These are phyloP conservation scores for Salix suchowensis DNA, from an alignment of 345 rosid genomes.

Conservation along the genomic window DNA sequence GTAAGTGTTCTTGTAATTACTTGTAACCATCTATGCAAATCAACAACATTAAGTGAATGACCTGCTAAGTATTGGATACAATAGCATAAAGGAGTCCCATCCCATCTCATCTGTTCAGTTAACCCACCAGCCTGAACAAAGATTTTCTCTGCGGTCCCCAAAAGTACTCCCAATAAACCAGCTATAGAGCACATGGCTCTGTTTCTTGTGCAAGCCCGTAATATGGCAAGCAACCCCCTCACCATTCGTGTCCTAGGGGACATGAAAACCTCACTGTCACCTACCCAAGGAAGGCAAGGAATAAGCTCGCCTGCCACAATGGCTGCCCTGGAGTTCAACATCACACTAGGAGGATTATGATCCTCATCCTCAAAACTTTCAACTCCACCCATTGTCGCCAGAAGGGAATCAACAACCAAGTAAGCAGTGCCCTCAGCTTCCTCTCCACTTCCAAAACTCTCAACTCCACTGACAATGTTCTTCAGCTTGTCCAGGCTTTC, in stretches of 20 bases:
- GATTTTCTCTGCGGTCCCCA: slow-evolving; percentile 78
- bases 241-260: slow-evolving; percentile 94
- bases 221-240: slow-evolving; percentile 84
- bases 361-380: slow-evolving; percentile 98
- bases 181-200: slow-evolving; percentile 97
- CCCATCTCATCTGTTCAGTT: slow-evolving; percentile 51
- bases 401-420: slow-evolving; percentile 89
- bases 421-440: slow-evolving; percentile 75
- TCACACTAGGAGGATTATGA: slow-evolving; percentile 93
- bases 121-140: slow-evolving; percentile 57
- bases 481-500: slow-evolving; percentile 84
- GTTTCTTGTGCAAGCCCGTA: slow-evolving; percentile 96
- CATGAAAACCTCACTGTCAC: slow-evolving; percentile 66
- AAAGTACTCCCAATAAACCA: slow-evolving; percentile 79
- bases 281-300: slow-evolving; percentile 78
- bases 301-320: slow-evolving; percentile 91
- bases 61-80: slow-evolving; percentile 90
- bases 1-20: slow-evolving; percentile 58
- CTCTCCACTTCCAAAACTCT: slow-evolving; percentile 70
- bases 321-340: slow-evolving; percentile 97
- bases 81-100: slow-evolving; percentile 63
- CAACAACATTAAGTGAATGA: slow-evolving; percentile 80
- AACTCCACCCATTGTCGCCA: slow-evolving; percentile 99
- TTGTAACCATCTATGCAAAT: slow-evolving; percentile 74
- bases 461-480: slow-evolving; percentile 74